Conservation (phyloP, 768 basidiomycete species). For the Collybia nuda region DNA sequence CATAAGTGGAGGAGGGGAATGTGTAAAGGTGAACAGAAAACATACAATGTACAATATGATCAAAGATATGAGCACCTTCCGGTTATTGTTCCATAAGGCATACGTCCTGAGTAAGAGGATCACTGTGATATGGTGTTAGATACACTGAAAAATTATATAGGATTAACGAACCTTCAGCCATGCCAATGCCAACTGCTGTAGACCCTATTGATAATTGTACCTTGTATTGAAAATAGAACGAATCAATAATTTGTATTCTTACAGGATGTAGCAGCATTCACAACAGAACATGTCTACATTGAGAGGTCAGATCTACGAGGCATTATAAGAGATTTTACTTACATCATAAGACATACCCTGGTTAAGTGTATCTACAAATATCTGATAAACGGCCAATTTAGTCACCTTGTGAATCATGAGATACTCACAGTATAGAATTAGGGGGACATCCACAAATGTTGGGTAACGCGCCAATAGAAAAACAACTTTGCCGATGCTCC, state of each 20-base stretch:
- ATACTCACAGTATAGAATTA: constrained; percentile 18
- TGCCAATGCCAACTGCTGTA: constrained; percentile 5
- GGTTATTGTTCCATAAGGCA: constrained; percentile 14
- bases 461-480: constrained; percentile 23
- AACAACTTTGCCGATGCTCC: constrained; percentile 21
- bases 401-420: not conserved
- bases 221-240: not conserved
- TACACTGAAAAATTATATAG: not conserved
- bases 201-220: not conserved
- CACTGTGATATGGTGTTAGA: constrained; percentile 3
- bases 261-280: too few species aligned
- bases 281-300: too few species aligned
- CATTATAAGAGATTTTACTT: too few species aligned
- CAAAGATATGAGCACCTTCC: constrained; percentile 7
- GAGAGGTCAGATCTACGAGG: too few species aligned
- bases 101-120: constrained; percentile 17
- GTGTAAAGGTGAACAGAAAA: not conserved
- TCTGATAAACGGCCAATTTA: not conserved
- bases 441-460: constrained; percentile 20
- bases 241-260: too few species aligned
- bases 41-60: constrained; percentile 7
- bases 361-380: constrained; percentile 2
- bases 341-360: not conserved
- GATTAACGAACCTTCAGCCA: constrained; percentile 10
- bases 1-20: not conserved